Percentiles rank a stretch among this genome's conserved stretches.
Evolutionary conservation across 202 grass and related monocot species (phyloP).

Genomic region (Hordeum pubiflorum): DNA sequence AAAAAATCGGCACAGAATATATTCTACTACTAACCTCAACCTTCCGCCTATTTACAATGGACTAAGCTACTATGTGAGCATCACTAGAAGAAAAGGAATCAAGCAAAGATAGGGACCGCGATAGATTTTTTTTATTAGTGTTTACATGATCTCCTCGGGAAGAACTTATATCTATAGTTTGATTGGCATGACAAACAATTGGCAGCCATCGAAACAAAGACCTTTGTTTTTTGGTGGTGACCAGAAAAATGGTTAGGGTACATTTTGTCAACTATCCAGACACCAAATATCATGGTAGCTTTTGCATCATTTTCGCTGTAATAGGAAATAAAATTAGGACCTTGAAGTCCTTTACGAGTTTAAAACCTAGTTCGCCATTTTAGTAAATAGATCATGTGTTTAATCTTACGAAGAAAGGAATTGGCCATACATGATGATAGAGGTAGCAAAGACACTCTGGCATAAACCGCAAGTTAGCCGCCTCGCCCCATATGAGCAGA

Average conservation of each 20-base stretch:
- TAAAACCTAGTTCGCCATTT: too few relatives aligned
- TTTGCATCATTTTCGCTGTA: not conserved
- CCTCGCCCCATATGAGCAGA: too few relatives aligned
- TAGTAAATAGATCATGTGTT: not conserved
- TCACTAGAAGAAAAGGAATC: not conserved
- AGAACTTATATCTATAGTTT: not conserved
- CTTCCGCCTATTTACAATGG: not conserved
- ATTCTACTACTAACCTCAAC: not conserved
- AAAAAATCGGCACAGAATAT: not conserved
- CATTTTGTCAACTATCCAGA: not conserved
- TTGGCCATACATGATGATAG: conserved; percentile 80
- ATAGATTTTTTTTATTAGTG: not conserved
- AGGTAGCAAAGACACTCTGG: conserved; percentile 66
- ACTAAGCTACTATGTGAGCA: not conserved
- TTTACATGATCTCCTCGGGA: too few relatives aligned
- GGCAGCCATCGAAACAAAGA: not conserved
- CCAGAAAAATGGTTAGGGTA: not conserved
- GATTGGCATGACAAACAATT: not conserved
- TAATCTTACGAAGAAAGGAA: too few relatives aligned
- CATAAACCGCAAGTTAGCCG: conserved; percentile 9
- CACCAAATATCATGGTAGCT: not conserved
- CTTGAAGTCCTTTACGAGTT: not conserved
- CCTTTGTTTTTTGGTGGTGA: not conserved
- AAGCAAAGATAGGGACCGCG: not conserved
- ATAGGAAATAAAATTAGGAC: not conserved